Evolutionary conservation across 192 early-diverging fungal genomes (phyloP), one percentile per base, ranked within the genome.

Genomic region (Spizellomyces sp.): DNA sequence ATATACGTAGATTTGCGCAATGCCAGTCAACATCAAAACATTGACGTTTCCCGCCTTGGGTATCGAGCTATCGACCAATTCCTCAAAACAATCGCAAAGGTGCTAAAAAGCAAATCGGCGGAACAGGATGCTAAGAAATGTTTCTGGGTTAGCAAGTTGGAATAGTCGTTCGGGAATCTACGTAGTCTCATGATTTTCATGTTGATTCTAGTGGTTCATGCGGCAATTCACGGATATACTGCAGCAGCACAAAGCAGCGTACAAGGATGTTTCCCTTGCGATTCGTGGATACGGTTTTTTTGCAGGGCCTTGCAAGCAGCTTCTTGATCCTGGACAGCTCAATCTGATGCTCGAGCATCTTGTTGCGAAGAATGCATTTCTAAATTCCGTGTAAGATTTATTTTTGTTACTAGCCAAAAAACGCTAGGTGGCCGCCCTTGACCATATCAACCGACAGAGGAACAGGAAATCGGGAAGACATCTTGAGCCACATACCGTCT

Each of bases 241-340:
- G 59, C 58, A 45, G 27, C 43, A 54, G 67, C 62, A 67, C 21
- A 57, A 47, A 41, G 76, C 65, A 59, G 67, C 69, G 61, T 77
- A 79, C 36, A 81, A 76, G 46, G 81, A 81, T 42, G 64, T 90
- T 21, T 90, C 90, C 4, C 76, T 90, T 0, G 87, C 88, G n/a
- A 82, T 93, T 55, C 82, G 87, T 62, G 88, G 87, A 17, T 83
- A 89, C 61, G 91, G 91, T 7, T 84, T 88, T 59, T 87, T 93
- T 70, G 84, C 90, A 1, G 77, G 75, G 10, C 86, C 84, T 15
- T 87, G 81, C 65, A 87, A 78, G 48, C 66, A 67, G n/a, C 76
- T 83, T 6, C 71, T 86, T 50, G 69, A 74, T 1, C 76, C 75
- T 42, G 80, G 77, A 21, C 80, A 82, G n/a, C 69, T 89, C 8